phyloP scores from a whole-genome alignment of 1,284 basidiomycete genomes.

The Leccinum subrobustum region DNA sequence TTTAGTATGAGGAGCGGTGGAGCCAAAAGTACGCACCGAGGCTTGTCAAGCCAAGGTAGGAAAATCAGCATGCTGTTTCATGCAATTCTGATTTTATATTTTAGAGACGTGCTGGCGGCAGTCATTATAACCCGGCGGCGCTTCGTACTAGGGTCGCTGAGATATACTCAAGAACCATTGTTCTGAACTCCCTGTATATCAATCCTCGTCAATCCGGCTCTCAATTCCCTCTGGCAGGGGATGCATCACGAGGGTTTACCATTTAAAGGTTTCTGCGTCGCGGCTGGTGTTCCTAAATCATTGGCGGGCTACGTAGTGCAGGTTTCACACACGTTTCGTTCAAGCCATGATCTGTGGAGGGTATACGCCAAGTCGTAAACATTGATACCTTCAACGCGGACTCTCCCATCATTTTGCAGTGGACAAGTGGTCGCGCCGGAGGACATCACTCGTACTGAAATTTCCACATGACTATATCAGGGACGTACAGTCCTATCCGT shows the following conservation, averaged over 20 bases:
- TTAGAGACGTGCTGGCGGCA: constrained; percentile 92
- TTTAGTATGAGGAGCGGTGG: constrained; percentile 89
- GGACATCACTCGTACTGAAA: constrained; percentile 99
- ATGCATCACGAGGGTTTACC: constrained; percentile 95
- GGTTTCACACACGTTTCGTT: constrained; percentile 96
- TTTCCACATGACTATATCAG: constrained; percentile 94
- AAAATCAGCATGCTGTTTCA: constrained; percentile 16
- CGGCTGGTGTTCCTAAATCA: constrained; percentile 94
- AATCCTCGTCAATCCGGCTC: constrained; percentile 97
- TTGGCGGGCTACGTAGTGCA: constrained; percentile 69
- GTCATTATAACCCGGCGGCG: constrained; percentile 90
- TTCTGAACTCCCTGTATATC: constrained; percentile 96
- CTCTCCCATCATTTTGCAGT: constrained; percentile 97
- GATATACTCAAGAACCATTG: constrained; percentile 70
- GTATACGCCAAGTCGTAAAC: constrained; percentile 95
- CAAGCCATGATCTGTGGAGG: constrained; percentile 97
- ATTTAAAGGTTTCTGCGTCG: constrained; percentile 96
- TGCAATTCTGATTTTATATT: constrained; percentile 13
- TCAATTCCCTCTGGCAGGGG: constrained; percentile 95
- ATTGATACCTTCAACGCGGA: constrained; percentile 94
- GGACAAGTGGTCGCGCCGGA: constrained; percentile 98
- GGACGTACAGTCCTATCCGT: constrained; percentile 89
- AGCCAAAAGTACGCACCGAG: constrained; percentile 82
- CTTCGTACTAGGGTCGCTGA: constrained; percentile 89
- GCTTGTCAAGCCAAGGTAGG: constrained; percentile 85